phyloP scores from a whole-genome alignment of 345 rosid genomes.

The Brassica incana region DNA sequence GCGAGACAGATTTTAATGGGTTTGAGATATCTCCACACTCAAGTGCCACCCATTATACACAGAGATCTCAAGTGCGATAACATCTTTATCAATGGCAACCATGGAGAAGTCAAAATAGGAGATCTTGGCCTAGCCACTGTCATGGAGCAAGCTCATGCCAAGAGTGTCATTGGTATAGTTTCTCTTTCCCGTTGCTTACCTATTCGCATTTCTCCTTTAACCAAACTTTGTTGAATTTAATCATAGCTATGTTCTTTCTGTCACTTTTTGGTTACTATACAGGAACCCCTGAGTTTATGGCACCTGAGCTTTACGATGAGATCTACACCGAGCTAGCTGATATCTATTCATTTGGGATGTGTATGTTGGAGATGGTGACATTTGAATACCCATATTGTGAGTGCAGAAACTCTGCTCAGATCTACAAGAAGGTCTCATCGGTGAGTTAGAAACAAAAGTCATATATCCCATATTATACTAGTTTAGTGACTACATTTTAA shows the following conservation, averaged over 20 bases:
- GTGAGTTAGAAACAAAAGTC: conserved; percentile 46
- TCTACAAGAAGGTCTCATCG: conserved; percentile 83
- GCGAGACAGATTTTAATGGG: conserved; percentile 87
- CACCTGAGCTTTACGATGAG: conserved; percentile 87
- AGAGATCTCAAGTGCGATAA: conserved; percentile 97
- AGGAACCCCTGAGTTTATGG: conserved; percentile 97
- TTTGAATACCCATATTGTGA: conserved; percentile 84
- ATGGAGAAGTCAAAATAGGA: conserved; percentile 95
- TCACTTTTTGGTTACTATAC: conserved; percentile 10
- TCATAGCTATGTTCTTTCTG: not conserved
- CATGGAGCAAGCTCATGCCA: conserved; percentile 84
- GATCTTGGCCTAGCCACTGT: conserved; percentile 94
- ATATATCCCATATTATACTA: not conserved
- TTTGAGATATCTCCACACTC: conserved; percentile 76
- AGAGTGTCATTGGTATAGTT: conserved; percentile 80
- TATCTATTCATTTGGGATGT: conserved; percentile 87
- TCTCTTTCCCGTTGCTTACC: conserved; percentile 20
- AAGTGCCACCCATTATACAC: conserved; percentile 87
- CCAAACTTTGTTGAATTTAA: not conserved
- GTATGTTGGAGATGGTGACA: conserved; percentile 87
- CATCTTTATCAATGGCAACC: conserved; percentile 90
- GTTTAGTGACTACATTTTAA: conserved; percentile 5
- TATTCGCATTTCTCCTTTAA: not conserved
- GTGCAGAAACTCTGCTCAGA: conserved; percentile 84
- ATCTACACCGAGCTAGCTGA: conserved; percentile 78